A percentile compares a stretch with the other conserved stretches of the same genome.
These are phyloP conservation scores for Polygonum maritimum DNA, from an alignment of 148 eudicot species.

Conservation along the genomic window DNA sequence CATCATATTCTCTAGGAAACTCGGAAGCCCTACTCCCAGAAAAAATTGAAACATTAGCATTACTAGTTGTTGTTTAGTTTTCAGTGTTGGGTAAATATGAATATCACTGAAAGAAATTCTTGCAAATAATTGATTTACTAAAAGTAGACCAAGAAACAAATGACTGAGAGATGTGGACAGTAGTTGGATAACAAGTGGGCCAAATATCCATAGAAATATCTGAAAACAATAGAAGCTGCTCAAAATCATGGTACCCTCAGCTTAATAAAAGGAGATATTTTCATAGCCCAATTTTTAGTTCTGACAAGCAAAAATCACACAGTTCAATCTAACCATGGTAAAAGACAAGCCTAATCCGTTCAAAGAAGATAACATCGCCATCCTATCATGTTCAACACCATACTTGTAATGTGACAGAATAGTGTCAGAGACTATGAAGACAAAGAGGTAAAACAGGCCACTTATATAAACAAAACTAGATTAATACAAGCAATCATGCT, in stretches of 20 bases:
- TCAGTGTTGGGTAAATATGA: not conserved
- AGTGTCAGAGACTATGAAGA: not conserved
- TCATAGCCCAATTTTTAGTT: not conserved
- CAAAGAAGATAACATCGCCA: not conserved
- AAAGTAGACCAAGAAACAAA: not conserved
- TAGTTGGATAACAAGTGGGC: not conserved
- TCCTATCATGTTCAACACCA: not conserved
- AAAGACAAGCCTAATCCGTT: not conserved
- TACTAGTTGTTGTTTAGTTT: not conserved
- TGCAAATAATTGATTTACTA: not conserved
- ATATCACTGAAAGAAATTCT: not conserved
- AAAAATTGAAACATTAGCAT: not conserved
- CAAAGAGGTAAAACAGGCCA: not conserved
- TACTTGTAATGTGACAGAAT: not conserved
- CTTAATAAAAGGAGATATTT: not conserved
- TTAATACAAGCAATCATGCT: not conserved
- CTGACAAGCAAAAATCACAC: not conserved
- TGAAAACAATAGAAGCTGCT: not conserved
- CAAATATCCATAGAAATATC: not conserved
- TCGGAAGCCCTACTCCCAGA: slow-evolving; percentile 66
- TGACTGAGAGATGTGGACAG: not conserved
- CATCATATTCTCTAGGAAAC: slow-evolving; percentile 80
- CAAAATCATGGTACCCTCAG: not conserved
- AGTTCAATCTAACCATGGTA: not conserved
- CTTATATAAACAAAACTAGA: not conserved